These are phyloP conservation scores for Leccinum cinnamomeum DNA, from an alignment of 1,284 basidiomycete genomes.

Conservation along the genomic window DNA sequence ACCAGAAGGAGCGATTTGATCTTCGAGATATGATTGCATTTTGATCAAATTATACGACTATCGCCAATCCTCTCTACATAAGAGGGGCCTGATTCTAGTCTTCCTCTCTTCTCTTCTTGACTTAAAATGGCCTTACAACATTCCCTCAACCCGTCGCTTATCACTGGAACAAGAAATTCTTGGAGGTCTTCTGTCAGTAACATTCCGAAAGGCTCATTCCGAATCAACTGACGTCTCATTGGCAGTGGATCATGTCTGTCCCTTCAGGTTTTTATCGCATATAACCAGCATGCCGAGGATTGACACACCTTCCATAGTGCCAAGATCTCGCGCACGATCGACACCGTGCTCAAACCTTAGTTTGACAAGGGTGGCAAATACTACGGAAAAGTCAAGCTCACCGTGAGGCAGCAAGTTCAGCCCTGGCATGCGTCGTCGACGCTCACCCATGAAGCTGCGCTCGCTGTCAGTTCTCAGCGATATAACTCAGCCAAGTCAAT, in stretches of 20 bases:
- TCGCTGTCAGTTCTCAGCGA: conserved; percentile 57
- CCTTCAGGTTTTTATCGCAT: conserved; percentile 57
- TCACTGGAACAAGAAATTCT: conserved; percentile 64
- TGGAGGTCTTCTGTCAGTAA: conserved; percentile 77
- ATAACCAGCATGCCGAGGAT: neutral
- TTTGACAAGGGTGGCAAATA: conserved; percentile 66
- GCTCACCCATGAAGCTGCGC: conserved; percentile 76
- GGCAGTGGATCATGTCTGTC: conserved; percentile 85
- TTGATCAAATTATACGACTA: neutral
- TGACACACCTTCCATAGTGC: conserved; percentile 41
- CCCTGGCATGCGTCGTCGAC: conserved; percentile 81
- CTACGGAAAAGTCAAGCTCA: conserved; percentile 74
- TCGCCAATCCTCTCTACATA: neutral
- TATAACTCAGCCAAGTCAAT: neutral
- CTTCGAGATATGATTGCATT: neutral
- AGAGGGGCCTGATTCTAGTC: neutral
- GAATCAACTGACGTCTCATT: neutral
- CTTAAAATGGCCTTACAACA: conserved; percentile 79
- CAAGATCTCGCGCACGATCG: conserved; percentile 61
- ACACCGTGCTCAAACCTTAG: conserved; percentile 59
- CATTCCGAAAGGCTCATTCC: neutral
- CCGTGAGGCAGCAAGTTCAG: conserved; percentile 82
- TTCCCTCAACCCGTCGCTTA: conserved; percentile 47
- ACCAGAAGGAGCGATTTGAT: no score
- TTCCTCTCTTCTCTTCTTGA: neutral